Conservation (phyloP, 768 basidiomycete species). For the Boletus rufocinnamomeus region DNA sequence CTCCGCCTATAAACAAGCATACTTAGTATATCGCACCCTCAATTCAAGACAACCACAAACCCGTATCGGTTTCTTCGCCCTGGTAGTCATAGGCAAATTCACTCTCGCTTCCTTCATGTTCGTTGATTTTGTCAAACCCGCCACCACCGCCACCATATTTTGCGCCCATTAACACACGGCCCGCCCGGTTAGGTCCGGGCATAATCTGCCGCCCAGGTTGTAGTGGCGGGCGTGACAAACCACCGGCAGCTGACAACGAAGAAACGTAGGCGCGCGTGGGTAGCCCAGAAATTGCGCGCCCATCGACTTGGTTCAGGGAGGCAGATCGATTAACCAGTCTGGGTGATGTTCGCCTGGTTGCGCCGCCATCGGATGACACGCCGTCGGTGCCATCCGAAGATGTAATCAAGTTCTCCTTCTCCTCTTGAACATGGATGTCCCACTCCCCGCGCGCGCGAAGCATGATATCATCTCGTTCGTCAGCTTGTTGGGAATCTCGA, state of each 20-base stretch:
- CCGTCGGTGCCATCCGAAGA: constrained; percentile 30
- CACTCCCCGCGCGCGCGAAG: constrained; percentile 33
- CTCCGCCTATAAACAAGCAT: constrained; percentile 32
- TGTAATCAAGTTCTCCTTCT: constrained; percentile 42
- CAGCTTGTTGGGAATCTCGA: constrained; percentile 32
- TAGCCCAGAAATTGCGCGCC: constrained; percentile 35
- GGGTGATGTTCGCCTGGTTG: constrained; percentile 29
- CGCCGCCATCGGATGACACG: constrained; percentile 26
- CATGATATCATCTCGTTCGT: constrained; percentile 39
- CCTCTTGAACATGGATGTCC: constrained; percentile 36
- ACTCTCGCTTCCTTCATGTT: constrained; percentile 44
- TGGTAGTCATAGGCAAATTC: constrained; percentile 36
- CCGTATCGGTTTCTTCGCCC: constrained; percentile 44
- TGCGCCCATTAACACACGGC: constrained; percentile 48
- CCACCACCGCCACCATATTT: constrained; percentile 34
- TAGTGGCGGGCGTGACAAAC: constrained; percentile 45
- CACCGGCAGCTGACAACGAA: constrained; percentile 29
- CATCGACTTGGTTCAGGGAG: constrained; percentile 37
- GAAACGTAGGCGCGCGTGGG: constrained; percentile 37
- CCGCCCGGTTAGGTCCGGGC: constrained; percentile 48
- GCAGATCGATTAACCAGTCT: constrained; percentile 33
- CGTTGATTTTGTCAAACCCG: constrained; percentile 52
- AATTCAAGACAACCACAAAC: constrained; percentile 28
- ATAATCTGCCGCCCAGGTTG: constrained; percentile 43
- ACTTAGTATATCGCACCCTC: constrained; percentile 19